Base-by-base conservation (phyloP, 202 grass and related monocot species). In the Carex sylvatica region DNA sequence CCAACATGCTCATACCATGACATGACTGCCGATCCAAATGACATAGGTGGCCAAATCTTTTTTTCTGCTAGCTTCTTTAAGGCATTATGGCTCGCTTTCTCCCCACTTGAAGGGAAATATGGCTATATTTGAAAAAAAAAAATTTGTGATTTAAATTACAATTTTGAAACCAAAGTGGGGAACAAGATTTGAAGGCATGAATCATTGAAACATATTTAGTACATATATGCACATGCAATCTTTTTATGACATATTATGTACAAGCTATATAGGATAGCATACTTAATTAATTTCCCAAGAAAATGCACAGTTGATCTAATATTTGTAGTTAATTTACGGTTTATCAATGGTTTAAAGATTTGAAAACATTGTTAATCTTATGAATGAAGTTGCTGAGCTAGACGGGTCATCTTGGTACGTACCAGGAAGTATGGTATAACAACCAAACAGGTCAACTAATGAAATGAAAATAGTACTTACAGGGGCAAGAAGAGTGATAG, bases 1-100 rank as follows among this genome's bases (percentile, higher is more conserved):
- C 95, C 92, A 23, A 98, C 65, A 87, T 98, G 95, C 85, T 98
- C 95, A 83, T 98, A 98, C 95, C 92, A 95, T 24, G 95, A 91
- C 95, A 98, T 98, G 35, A 95, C 89, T 14, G 95, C 87, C 0
- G 92, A 88, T 0, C 82, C 92, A 35, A 95, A 95, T 6, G 87
- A 69, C 66, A 90, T 2, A 8, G 95, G 95, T 30, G 95, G 95
- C 95, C 95, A 98, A 10, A 98, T 87, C 79, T 87, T 91, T 86
- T 88, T 98, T 73, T 74, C 84, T 8, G 95, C 95, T 49, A 98
- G 44, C 62, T 77, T 83, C 70, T 47, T 53, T 78, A 94, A 86
- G n/a, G 90, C 89, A 26, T 80, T 90, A 70, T 88, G 88, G 60
- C 92, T 94, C 22, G 88, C 83, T 84, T 77, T 74, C 81, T 65